Base-by-base conservation (phyloP, 352 stramenopile genomes). In the Phytophthora kernoviae region DNA sequence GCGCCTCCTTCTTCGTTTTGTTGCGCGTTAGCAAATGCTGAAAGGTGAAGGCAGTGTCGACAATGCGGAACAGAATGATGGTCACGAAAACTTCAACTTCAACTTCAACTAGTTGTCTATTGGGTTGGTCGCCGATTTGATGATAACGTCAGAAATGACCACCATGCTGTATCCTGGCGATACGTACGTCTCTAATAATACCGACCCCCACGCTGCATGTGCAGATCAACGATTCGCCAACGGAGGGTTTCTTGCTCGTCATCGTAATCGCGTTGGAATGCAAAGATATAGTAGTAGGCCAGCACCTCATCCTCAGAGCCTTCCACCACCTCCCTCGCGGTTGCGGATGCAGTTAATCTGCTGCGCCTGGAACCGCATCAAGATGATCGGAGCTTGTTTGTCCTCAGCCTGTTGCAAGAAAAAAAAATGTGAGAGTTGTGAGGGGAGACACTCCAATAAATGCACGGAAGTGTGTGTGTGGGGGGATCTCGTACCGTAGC, bases 321-420 rank as follows among this genome's bases (percentile, higher is more conserved):
- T 62, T 99, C 96, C 18, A 99, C 88, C 56, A 99, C 88, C 66
- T 98, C 96, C 96, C 68, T 98, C 91, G 52, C 96, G 94, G 76
- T 99, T 98, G 57, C 93, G 84, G 34, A 99, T 97, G 77, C 97
- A 99, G 82, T 99, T 98, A 73, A 99, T 99, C 80, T 99, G 97
- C 79, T 99, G 97, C 40, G 93, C 95, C 84, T 98, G 97, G 73
- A 99, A 99, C 55, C 98, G 93, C 34, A 99, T 69, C 10, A 99
- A 68, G 66, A 99, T 97, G 53, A 99, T 98, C 7, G 97, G 97
- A 51, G 96, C 84, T 54, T 93, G 86, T 45, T 92, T 94, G 47
- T 94, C 83, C 39, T 95, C 89, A n/a, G 90, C 86, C 90, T 89
- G 43, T 43, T 11, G 37, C 3, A 20, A 27, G 9, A 42, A 4